Conservation (phyloP, 2,329 filamentous ascomycete species). For the Microascus cirrosus region DNA sequence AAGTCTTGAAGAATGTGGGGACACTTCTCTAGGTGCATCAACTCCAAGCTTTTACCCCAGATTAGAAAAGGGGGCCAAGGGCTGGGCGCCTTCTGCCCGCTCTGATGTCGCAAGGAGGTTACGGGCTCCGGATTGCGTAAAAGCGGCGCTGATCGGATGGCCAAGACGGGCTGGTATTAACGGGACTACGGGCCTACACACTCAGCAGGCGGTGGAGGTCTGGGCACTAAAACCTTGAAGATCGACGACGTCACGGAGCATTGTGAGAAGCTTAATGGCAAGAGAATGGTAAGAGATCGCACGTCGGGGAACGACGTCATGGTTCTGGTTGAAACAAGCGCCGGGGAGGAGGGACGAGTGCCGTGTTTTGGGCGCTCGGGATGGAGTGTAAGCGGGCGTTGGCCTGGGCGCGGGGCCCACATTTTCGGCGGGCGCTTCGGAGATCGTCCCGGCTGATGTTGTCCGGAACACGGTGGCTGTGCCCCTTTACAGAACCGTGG, state of each 20-base stretch:
- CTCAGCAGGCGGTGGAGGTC: too few relatives aligned
- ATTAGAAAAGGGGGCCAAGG: neutral
- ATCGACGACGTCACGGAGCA: neutral
- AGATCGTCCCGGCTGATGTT: neutral
- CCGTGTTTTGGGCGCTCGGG: neutral
- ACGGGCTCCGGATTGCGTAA: conserved; percentile 1
- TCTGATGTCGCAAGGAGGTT: neutral
- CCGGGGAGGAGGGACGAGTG: neutral
- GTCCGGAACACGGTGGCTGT: neutral
- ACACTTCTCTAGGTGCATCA: neutral
- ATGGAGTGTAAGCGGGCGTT: neutral
- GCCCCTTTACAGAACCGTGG: neutral
- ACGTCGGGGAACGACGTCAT: neutral
- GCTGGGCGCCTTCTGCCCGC: neutral
- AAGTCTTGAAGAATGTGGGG: neutral
- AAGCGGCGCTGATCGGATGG: neutral
- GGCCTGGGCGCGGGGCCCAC: neutral
- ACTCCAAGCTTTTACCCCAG: neutral
- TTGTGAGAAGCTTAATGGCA: neutral
- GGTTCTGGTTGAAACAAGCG: neutral
- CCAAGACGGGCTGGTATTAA: conserved; percentile 5
- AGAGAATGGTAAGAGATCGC: neutral
- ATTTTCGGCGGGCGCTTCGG: neutral
- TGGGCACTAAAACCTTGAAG: neutral
- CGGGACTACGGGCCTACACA: neutral